A percentile compares a stretch with the other conserved stretches of the same genome.
These are phyloP conservation scores for Solanum commersonii DNA, from an alignment of 257 asterid genomes.

Conservation along the genomic window DNA sequence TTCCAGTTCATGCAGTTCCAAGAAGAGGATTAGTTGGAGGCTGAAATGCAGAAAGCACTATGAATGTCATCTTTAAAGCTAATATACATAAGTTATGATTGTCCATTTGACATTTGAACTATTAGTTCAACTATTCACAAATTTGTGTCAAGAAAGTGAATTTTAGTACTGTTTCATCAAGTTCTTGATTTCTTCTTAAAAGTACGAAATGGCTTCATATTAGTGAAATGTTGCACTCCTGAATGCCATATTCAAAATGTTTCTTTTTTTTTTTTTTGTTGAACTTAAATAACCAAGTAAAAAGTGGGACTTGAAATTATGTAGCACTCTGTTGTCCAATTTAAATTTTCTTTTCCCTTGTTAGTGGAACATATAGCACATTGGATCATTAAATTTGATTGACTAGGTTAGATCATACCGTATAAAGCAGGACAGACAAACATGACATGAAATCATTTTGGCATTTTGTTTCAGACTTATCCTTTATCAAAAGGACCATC, in stretches of 20 bases:
- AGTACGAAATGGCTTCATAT: neutral
- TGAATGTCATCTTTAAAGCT: neutral
- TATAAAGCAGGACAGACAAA: neutral
- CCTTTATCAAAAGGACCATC: neutral
- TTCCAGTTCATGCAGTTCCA: constrained; percentile 32
- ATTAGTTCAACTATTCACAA: neutral
- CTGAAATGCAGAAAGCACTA: neutral
- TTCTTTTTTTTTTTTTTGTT: neutral
- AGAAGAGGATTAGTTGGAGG: constrained; percentile 8
- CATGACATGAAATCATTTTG: neutral
- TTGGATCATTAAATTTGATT: neutral
- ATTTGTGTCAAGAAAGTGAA: neutral
- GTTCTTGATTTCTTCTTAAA: neutral
- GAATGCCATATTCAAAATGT: neutral
- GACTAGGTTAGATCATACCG: neutral
- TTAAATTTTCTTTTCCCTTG: neutral
- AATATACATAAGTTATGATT: neutral
- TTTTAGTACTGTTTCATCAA: neutral
- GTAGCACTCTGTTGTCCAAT: neutral
- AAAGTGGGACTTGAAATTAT: neutral
- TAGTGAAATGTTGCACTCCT: neutral
- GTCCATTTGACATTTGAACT: neutral
- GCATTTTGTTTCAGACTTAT: neutral
- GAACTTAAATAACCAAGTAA: neutral
- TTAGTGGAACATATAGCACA: neutral